phyloP scores from a whole-genome alignment of 2,329 filamentous ascomycete species.

The Cercospora sp. region DNA sequence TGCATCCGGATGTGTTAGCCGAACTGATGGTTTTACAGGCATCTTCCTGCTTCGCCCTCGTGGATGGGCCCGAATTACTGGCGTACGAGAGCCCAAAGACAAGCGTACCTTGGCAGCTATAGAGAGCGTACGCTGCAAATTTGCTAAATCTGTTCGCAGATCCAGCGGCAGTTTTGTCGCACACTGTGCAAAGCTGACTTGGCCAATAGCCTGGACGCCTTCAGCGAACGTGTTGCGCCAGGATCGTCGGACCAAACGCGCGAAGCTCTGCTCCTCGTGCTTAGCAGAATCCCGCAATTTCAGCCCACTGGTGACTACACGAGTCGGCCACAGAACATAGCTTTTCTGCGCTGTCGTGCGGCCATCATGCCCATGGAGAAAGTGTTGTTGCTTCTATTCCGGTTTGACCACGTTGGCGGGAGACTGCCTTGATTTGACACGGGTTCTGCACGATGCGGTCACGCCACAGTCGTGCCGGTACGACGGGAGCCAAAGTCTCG shows the following conservation, averaged over 20 bases:
- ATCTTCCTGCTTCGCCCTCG: constrained; percentile 13
- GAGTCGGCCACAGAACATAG: neutral
- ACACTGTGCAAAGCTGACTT: neutral
- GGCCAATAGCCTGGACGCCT: neutral
- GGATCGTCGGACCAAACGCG: neutral
- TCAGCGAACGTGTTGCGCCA: neutral
- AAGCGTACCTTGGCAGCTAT: neutral
- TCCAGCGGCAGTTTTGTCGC: neutral
- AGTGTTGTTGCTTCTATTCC: neutral
- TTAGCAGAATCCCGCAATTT: neutral
- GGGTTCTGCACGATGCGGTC: constrained; percentile 12
- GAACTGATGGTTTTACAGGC: neutral
- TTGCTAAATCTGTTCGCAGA: neutral
- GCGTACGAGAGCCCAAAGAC: neutral
- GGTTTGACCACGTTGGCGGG: constrained; percentile 1
- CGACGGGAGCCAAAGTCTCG: neutral
- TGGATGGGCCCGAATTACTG: neutral
- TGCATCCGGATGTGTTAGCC: neutral
- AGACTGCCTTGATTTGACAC: constrained; percentile 3
- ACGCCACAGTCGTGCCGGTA: neutral
- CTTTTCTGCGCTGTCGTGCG: neutral
- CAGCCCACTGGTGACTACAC: neutral
- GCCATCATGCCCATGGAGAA: neutral
- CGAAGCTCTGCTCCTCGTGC: neutral
- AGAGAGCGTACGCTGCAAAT: neutral